Percentiles rank a stretch among this genome's conserved stretches.
Conservation (phyloP, 495 filamentous ascomycete species). For the Lepidopterella palustris region DNA sequence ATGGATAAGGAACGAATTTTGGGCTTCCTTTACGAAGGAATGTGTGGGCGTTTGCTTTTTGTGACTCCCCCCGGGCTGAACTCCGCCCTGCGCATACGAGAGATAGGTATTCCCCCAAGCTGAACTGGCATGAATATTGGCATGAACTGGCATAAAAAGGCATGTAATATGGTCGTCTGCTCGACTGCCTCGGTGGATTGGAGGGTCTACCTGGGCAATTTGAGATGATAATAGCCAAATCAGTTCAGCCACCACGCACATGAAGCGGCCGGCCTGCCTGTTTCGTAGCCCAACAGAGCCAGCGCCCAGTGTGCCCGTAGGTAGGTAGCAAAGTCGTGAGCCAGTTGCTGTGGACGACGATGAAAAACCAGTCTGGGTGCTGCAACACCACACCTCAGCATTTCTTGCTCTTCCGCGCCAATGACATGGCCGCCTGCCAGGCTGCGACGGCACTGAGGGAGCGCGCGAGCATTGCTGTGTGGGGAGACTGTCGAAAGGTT, state of each 20-base stretch:
- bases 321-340: background rate
- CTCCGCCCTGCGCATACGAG: background rate
- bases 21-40: too few species aligned
- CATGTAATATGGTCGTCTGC: background rate
- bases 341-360: background rate
- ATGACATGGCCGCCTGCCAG: background rate
- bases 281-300: background rate
- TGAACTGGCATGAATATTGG: too few species aligned
- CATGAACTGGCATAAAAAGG: too few species aligned
- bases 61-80: background rate
- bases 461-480: background rate
- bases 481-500: background rate
- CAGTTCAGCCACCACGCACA: background rate
- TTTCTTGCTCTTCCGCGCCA: background rate
- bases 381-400: constrained; percentile 13
- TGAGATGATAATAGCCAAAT: background rate
- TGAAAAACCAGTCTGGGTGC: constrained; percentile 2
- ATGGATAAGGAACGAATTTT: too few species aligned
- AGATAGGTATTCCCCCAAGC: background rate
- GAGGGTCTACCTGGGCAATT: background rate
- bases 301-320: background rate
- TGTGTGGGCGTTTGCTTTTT: background rate
- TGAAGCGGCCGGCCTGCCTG: too few species aligned
- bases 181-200: background rate
- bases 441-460: background rate